A percentile compares a stretch with the other conserved stretches of the same genome.
Conservation (phyloP, 345 rosid species). For the Corymbia maculata region DNA sequence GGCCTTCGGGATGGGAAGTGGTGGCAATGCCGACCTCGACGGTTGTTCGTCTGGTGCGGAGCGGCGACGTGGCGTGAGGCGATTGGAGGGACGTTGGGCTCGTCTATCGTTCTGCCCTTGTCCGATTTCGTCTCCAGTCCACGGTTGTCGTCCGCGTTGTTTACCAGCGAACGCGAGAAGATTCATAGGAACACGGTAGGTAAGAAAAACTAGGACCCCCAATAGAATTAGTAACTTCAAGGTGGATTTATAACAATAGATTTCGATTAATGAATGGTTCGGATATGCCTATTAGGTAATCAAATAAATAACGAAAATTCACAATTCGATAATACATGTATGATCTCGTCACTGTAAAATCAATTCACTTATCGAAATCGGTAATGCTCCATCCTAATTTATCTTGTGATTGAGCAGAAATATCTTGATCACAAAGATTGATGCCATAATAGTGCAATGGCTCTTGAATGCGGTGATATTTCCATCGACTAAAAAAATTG, state of each 20-base stretch:
- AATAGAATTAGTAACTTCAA: not conserved
- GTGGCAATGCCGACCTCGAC: not conserved
- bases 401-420: no score
- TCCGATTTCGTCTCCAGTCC: not conserved
- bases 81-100: not conserved
- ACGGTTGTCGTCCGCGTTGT: not conserved
- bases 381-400: no score
- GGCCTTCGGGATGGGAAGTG: not conserved
- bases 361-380: no score
- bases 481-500: no score
- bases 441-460: no score
- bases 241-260: not conserved
- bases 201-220: not conserved
- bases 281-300: not conserved
- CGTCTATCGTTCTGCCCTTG: not conserved
- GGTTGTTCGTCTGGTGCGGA: not conserved
- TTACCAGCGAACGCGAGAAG: not conserved
- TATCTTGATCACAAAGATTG: no score
- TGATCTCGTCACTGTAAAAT: no score
- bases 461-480: no score
- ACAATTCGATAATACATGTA: no score
- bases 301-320: not conserved
- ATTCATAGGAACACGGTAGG: not conserved
- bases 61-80: not conserved
- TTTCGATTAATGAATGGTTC: not conserved